Evolutionary conservation across 2,329 filamentous ascomycete genomes (phyloP).

Genomic region (Lasiodiplodia hormozganensis): DNA sequence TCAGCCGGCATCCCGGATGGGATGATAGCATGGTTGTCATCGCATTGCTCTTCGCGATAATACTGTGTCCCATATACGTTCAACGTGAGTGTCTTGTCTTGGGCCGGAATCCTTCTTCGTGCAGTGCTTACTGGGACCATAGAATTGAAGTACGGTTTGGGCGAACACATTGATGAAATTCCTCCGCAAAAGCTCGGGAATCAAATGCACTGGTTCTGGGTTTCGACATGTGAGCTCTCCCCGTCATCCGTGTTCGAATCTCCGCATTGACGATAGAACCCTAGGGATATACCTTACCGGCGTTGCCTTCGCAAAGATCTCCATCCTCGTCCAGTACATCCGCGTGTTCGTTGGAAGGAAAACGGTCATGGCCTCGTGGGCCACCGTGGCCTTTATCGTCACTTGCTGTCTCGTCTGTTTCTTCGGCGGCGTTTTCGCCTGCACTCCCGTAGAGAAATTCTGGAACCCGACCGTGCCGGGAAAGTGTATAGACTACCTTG

Average conservation of each 20-base stretch:
- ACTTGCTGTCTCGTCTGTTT: constrained; percentile 25
- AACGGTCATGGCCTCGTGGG: constrained; percentile 13
- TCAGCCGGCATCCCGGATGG: constrained; percentile 24
- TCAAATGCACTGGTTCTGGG: constrained; percentile 23
- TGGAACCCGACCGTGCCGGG: constrained; percentile 16
- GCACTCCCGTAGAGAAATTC: constrained; percentile 16
- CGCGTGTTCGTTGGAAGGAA: constrained; percentile 16
- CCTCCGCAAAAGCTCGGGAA: constrained; percentile 1
- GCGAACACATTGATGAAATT: not conserved
- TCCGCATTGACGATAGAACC: not conserved
- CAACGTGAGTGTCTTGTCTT: not conserved
- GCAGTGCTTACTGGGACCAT: not conserved
- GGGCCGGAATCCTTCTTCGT: not conserved
- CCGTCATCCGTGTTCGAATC: not conserved
- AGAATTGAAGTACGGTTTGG: constrained; percentile 23
- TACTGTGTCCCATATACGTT: constrained; percentile 8
- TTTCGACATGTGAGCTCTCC: constrained; percentile 3
- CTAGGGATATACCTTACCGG: constrained; percentile 15
- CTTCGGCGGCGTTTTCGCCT: constrained; percentile 24
- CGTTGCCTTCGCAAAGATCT: constrained; percentile 20
- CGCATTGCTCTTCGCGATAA: constrained; percentile 13
- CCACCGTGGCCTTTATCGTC: constrained; percentile 14
- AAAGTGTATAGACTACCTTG: constrained; percentile 16
- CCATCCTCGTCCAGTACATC: constrained; percentile 25
- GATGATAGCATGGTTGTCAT: constrained; percentile 23